A percentile compares a stretch with the other conserved stretches of the same genome.
These are phyloP conservation scores for Pulveroboletus ravenelii DNA, from an alignment of 768 basidiomycete species.

Conservation along the genomic window DNA sequence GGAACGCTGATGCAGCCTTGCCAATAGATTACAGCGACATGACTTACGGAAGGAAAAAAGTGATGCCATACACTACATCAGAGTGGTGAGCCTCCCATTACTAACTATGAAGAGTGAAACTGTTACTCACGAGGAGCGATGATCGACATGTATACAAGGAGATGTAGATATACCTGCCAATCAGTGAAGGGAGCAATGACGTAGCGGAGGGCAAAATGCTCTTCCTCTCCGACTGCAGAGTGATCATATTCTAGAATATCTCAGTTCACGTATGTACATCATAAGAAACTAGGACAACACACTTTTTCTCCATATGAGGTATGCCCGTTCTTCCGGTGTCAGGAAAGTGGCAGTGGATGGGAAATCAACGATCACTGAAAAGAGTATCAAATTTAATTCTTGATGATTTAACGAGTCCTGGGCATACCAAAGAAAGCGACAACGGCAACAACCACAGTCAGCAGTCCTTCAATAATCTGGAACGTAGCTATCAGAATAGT, in stretches of 20 bases:
- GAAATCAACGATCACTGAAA: constrained; percentile 53
- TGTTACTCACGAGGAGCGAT: constrained; percentile 50
- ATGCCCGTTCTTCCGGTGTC: constrained; percentile 14
- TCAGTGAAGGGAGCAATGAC: constrained; percentile 50
- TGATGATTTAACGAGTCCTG: not conserved
- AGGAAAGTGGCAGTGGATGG: constrained; percentile 18
- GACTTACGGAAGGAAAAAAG: constrained; percentile 64
- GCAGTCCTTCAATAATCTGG: constrained; percentile 38
- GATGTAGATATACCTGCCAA: constrained; percentile 49
- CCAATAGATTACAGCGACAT: not conserved
- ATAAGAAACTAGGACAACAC: not conserved
- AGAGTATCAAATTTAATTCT: not conserved
- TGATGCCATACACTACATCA: constrained; percentile 58
- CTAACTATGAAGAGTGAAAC: not conserved
- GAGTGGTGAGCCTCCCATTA: not conserved
- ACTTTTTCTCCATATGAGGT: constrained; percentile 18
- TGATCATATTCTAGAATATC: constrained; percentile 40
- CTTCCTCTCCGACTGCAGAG: constrained; percentile 36
- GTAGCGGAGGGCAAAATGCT: constrained; percentile 52
- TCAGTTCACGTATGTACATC: constrained; percentile 44
- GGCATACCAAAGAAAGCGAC: constrained; percentile 46
- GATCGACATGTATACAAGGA: constrained; percentile 41
- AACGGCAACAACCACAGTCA: constrained; percentile 53
- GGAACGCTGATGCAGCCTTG: not conserved
- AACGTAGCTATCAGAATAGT: not conserved